These are phyloP conservation scores for Leucocoprinus gongylophorus DNA, from an alignment of 1,284 basidiomycete species.

Conservation along the genomic window DNA sequence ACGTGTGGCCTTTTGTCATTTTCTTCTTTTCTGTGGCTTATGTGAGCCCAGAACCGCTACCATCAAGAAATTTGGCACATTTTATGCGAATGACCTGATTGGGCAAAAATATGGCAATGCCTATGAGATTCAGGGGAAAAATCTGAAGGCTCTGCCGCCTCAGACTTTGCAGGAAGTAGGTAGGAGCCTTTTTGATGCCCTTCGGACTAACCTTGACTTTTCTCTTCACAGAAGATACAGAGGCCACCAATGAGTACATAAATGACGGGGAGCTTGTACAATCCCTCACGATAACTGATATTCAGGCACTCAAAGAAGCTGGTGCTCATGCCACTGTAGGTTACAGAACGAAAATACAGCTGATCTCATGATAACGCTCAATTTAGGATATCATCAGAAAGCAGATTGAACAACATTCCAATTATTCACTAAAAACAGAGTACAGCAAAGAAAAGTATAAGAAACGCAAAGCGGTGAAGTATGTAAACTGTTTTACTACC, in stretches of 20 bases:
- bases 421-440: conserved; percentile 89
- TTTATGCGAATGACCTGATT: conserved; percentile 61
- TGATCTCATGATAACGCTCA: conserved; percentile 16
- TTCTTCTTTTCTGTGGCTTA: conserved; percentile 13
- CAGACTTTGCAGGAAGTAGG: conserved; percentile 66
- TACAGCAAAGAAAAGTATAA: conserved; percentile 97
- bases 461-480: conserved; percentile 95
- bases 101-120: conserved; percentile 70
- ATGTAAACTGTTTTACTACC: conserved; percentile 10
- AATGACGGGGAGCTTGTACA: conserved; percentile 76
- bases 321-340: conserved; percentile 69
- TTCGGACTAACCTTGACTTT: conserved; percentile 1
- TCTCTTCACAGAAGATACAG: conserved; percentile 66
- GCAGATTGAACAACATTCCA: conserved; percentile 87
- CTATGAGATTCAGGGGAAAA: conserved; percentile 70
- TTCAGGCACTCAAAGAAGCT: conserved; percentile 70
- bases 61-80: conserved; percentile 70
- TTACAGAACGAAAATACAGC: conserved; percentile 4
- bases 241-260: conserved; percentile 86
- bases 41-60: conserved; percentile 44
- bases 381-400: conserved; percentile 83
- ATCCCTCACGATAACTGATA: conserved; percentile 74
- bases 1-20: conserved; percentile 39
- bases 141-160: conserved; percentile 54
- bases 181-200: conserved; percentile 9